These are phyloP conservation scores for Chrysopogon serrulatus DNA, from an alignment of 176 grass and related monocot genomes.

Conservation along the genomic window DNA sequence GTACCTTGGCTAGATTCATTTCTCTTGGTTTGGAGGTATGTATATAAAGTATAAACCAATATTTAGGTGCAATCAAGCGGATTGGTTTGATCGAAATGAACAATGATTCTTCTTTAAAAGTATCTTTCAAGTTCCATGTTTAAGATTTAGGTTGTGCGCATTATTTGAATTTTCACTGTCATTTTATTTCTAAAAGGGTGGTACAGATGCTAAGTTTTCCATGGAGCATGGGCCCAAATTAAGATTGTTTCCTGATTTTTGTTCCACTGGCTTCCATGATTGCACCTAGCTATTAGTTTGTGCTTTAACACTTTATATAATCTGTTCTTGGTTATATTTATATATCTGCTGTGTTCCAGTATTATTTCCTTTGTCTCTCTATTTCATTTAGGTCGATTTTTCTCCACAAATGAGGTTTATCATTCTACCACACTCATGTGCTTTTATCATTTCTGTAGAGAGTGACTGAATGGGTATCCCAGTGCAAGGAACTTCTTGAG, in stretches of 20 bases:
- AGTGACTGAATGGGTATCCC: slow-evolving; percentile 59
- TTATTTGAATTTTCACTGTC: slow-evolving; percentile 1
- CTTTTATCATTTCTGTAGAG: slow-evolving; percentile 38
- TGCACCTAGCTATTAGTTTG: slow-evolving; percentile 17
- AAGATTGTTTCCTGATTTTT: background rate
- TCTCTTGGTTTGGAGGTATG: background rate
- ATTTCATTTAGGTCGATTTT: background rate
- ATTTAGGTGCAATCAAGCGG: background rate
- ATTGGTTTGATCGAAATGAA: background rate
- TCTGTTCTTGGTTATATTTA: background rate
- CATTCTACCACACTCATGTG: background rate
- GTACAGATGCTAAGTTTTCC: background rate
- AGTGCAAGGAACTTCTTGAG: slow-evolving; percentile 60
- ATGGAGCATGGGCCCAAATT: background rate
- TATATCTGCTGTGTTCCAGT: background rate
- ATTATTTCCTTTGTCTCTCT: background rate
- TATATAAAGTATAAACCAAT: background rate
- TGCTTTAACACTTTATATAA: background rate
- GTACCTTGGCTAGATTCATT: background rate
- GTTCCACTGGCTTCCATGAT: background rate
- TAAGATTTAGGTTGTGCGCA: background rate
- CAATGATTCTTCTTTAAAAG: background rate
- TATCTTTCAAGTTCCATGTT: background rate
- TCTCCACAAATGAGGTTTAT: slow-evolving; percentile 4
- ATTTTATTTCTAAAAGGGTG: background rate